These are phyloP conservation scores for Penicillium coffeae DNA, from an alignment of 495 filamentous ascomycete genomes.

Conservation along the genomic window DNA sequence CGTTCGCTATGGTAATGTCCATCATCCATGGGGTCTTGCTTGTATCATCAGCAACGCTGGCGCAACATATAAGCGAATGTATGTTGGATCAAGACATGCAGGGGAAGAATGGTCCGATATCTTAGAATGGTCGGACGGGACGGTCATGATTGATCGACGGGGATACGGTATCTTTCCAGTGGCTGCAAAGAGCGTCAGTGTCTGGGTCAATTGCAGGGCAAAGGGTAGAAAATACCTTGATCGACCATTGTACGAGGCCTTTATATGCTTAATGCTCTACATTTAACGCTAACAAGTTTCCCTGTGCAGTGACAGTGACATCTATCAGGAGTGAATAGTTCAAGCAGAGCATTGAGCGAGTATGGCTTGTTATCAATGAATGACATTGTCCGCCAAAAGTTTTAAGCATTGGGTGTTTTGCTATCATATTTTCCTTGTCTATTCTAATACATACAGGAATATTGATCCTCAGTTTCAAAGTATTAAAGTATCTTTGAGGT, in stretches of 20 bases:
- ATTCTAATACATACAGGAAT: no score
- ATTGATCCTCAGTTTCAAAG: background rate
- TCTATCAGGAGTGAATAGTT: background rate
- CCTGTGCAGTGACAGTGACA: background rate
- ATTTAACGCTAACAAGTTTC: background rate
- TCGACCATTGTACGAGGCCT: constrained; percentile 14
- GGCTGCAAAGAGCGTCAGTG: constrained; percentile 50
- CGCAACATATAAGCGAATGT: constrained; percentile 52
- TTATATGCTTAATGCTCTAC: constrained; percentile 1
- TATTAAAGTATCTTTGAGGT: background rate
- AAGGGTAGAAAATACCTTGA: constrained; percentile 10
- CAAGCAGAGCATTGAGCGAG: background rate
- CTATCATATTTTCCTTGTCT: no score
- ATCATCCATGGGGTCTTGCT: constrained; percentile 50
- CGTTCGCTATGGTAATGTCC: constrained; percentile 57
- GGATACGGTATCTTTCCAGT: constrained; percentile 56
- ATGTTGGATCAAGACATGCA: constrained; percentile 55
- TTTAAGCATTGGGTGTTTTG: no score
- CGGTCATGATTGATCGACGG: constrained; percentile 50
- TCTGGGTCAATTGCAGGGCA: constrained; percentile 52
- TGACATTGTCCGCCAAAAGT: no score
- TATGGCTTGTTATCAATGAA: no score
- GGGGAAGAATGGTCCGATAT: constrained; percentile 65
- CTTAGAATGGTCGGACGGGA: constrained; percentile 43
- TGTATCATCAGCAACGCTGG: constrained; percentile 55